phyloP scores from a whole-genome alignment of 2,329 filamentous ascomycete genomes.

The Colletotrichum musicola region DNA sequence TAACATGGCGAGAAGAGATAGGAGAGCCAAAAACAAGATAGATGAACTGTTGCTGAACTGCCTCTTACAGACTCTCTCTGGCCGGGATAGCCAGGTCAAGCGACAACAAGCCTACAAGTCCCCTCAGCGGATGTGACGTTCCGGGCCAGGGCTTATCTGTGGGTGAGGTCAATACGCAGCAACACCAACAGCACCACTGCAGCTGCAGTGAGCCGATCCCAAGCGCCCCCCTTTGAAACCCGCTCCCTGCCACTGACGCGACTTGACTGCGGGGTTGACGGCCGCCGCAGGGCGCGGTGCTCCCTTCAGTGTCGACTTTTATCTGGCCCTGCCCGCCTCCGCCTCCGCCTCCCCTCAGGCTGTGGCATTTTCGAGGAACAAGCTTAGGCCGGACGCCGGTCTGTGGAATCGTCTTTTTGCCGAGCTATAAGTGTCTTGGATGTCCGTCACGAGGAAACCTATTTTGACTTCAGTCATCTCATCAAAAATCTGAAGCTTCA shows the following conservation, averaged over 20 bases:
- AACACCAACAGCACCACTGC: background rate
- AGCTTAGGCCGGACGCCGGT: conserved; percentile 27
- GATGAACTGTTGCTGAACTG: no score
- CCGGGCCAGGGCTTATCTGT: conserved; percentile 3
- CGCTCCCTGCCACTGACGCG: background rate
- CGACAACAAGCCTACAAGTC: background rate
- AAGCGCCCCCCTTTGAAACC: conserved; percentile 36
- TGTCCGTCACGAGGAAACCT: conserved; percentile 23
- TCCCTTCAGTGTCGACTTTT: conserved; percentile 14
- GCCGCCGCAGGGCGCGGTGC: conserved; percentile 32
- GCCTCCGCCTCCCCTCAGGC: background rate
- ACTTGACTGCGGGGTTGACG: conserved; percentile 30
- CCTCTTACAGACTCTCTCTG: background rate
- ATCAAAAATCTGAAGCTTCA: background rate
- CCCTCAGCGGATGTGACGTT: no score
- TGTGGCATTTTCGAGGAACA: background rate
- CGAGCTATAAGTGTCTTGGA: conserved; percentile 31
- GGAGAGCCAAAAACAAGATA: no score
- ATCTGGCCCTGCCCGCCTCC: background rate
- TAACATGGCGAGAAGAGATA: no score
- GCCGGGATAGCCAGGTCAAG: background rate
- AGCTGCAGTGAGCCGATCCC: conserved; percentile 32
- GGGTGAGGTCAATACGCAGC: background rate
- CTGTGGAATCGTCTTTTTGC: conserved; percentile 26
- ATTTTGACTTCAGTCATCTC: conserved; percentile 31